These are phyloP conservation scores for Globisporangium nagaii DNA, from an alignment of 352 stramenopile species.

Conservation along the genomic window DNA sequence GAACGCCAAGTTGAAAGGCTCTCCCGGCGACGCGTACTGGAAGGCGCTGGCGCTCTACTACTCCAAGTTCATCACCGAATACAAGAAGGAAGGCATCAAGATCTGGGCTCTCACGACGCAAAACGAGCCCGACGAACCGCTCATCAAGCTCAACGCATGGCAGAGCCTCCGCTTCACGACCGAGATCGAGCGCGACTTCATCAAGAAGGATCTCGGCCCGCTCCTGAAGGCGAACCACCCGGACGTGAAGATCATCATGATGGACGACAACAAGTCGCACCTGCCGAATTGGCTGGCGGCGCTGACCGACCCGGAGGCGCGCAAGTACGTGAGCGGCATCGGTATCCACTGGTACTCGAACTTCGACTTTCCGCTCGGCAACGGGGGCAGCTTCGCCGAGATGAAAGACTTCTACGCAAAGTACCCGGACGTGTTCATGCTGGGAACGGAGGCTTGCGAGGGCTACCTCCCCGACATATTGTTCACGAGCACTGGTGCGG, in stretches of 20 bases:
- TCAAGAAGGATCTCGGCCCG: conserved; percentile 78
- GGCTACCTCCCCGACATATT: conserved; percentile 46
- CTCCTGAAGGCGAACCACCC: conserved; percentile 59
- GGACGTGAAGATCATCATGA: conserved; percentile 74
- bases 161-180: conserved; percentile 55
- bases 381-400: conserved; percentile 39
- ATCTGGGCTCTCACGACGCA: conserved; percentile 86
- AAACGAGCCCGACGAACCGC: conserved; percentile 75
- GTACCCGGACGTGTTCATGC: conserved; percentile 69
- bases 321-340: conserved; percentile 78
- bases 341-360: conserved; percentile 87
- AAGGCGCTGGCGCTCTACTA: conserved; percentile 82
- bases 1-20: conserved; percentile 51
- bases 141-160: conserved; percentile 39
- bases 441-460: conserved; percentile 77
- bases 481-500: conserved; percentile 29
- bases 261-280: conserved; percentile 80
- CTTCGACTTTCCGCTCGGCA: conserved; percentile 39
- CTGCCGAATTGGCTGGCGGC: conserved; percentile 33
- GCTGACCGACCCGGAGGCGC: conserved; percentile 36
- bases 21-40: conserved; percentile 63
- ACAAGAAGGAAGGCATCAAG: conserved; percentile 62
- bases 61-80: conserved; percentile 83
- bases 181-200: conserved; percentile 56
- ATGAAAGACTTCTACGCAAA: conserved; percentile 46